Base-by-base conservation (phyloP, 805 yeast species). In the Myxozyma neotropica region DNA sequence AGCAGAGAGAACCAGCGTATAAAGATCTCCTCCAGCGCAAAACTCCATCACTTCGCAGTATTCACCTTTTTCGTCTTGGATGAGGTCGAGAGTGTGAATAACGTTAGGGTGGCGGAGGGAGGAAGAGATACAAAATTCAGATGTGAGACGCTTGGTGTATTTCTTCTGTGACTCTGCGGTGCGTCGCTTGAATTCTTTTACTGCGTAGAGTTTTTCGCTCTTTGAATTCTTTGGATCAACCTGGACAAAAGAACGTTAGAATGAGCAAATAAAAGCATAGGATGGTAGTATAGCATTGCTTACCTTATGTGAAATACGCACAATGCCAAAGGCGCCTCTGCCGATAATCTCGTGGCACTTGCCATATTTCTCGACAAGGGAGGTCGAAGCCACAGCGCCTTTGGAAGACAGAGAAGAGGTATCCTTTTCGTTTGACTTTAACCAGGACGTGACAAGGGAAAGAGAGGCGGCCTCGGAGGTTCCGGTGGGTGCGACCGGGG, bases 321-420 rank as follows among this genome's bases (percentile, higher is more conserved):
- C 98, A 47, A 90, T 89, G 19, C 99, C 99, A 77, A 88, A 93
- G 0, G 97, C 85, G 26, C 64, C 98, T 53, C 88, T 82, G 26
- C 99, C 99, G 64, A 94, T 83, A 49, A 92, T 89, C 72, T 93
- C 98, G 74, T 90, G 96, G 72, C 98, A 93, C 53, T 88, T 81
- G 44, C 99, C 99, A 72, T 93, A 93, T 71, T 92, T 88, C 67
- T 91, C 92, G 7, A 84, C 87, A 72, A 93, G 87, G 8, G 92
- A 83, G 49, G 83, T 70, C 36, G 76, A 69, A 15, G 53, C 31
- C 7, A 48, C 24, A n/a, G 57, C 49, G 33, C 33, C 40, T 26
- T 53, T 53, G 5, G 39, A 21, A 23, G 59, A 21, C 10, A 36
- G 31, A 12, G 39, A 36, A 6, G 36, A 79, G 5, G 36, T 79